phyloP scores from a whole-genome alignment of 2,329 filamentous ascomycete species.

The Claviceps fusiformis region DNA sequence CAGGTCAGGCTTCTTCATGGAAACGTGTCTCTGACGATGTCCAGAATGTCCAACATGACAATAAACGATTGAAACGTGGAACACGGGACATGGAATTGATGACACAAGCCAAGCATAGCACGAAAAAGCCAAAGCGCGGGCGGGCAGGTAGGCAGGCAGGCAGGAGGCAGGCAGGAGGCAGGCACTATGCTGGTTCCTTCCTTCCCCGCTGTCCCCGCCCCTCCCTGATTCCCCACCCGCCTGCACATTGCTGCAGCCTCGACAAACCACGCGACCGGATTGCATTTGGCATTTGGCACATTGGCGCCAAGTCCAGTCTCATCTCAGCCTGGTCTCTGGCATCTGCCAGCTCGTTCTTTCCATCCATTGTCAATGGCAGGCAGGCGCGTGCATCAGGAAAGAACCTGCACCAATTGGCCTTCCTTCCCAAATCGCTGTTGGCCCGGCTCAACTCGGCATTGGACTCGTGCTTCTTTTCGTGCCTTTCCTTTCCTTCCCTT shows the following conservation, averaged over 20 bases:
- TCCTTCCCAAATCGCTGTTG: background rate
- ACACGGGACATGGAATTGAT: background rate
- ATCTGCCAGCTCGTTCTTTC: background rate
- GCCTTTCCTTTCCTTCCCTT: background rate
- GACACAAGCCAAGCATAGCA: background rate
- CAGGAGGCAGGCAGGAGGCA: too few relatives aligned
- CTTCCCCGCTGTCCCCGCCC: background rate
- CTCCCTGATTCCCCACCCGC: background rate
- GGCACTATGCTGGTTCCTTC: background rate
- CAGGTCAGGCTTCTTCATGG: background rate
- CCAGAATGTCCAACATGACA: background rate
- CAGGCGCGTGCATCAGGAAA: background rate
- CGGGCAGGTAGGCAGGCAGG: background rate
- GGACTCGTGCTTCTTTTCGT: too few relatives aligned
- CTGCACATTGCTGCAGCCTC: background rate
- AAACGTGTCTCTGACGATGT: background rate
- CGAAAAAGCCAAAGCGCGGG: too few relatives aligned
- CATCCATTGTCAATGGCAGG: background rate
- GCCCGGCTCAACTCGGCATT: background rate
- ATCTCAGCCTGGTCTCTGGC: background rate
- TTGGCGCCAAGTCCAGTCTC: background rate
- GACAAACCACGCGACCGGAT: background rate
- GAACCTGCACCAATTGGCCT: background rate
- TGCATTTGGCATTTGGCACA: background rate
- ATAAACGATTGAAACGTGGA: background rate